Evolutionary conservation across 805 yeast species (phyloP).

Genomic region (Barnettozyma sucrosica): DNA sequence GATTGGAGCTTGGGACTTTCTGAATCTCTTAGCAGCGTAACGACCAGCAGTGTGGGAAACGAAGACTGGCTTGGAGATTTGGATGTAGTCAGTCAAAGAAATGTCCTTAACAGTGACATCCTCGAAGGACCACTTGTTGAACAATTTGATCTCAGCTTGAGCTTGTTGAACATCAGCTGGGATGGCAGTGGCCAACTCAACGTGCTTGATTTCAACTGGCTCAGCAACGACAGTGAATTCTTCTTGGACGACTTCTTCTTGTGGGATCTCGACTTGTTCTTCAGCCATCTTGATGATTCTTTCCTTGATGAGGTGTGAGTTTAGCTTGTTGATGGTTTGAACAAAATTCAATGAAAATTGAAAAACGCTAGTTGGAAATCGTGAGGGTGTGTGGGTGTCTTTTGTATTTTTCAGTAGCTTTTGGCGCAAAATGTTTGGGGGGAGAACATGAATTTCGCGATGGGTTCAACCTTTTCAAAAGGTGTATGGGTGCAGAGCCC

Average conservation of each 20-base stretch:
- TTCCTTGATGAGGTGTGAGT: constrained; percentile 7
- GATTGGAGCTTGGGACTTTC: constrained; percentile 99
- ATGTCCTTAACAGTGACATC: constrained; percentile 97
- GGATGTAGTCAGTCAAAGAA: constrained; percentile 97
- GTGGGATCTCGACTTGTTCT: constrained; percentile 48
- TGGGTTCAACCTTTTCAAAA: too few relatives aligned
- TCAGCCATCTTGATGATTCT: constrained; percentile 63
- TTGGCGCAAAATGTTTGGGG: neutral
- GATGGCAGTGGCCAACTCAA: constrained; percentile 89
- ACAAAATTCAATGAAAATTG: constrained; percentile 3
- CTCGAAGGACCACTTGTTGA: constrained; percentile 99
- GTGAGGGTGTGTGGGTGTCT: neutral
- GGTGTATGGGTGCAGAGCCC: constrained; percentile 2
- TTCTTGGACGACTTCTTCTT: constrained; percentile 48
- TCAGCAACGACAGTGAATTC: constrained; percentile 71
- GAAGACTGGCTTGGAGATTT: constrained; percentile 95
- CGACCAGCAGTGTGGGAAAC: constrained; percentile 99
- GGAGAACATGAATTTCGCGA: neutral
- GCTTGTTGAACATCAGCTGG: constrained; percentile 97
- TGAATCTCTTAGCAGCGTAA: constrained; percentile 98
- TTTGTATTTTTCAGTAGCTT: neutral
- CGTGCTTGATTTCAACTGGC: constrained; percentile 71
- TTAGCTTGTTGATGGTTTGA: constrained; percentile 1
- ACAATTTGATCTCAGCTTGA: constrained; percentile 92
- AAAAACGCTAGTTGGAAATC: constrained; percentile 3